These are phyloP conservation scores for Solanum medicagineum DNA, from an alignment of 257 asterid genomes.

Conservation along the genomic window DNA sequence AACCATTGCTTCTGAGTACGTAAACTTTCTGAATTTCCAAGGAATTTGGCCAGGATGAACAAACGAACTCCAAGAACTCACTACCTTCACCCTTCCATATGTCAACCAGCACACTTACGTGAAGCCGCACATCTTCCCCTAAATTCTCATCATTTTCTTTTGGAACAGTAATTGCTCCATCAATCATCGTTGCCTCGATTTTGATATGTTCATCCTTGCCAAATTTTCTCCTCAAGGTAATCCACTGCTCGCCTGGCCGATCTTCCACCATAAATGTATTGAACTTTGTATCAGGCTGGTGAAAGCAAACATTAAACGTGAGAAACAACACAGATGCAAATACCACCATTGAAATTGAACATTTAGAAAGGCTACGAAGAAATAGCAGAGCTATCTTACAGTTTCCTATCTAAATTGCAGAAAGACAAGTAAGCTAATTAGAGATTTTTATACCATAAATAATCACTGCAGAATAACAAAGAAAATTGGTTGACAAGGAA, in stretches of 20 bases:
- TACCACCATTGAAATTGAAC: background rate
- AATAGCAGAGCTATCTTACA: background rate
- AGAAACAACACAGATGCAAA: background rate
- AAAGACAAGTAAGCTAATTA: background rate
- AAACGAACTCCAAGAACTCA: slow-evolving; percentile 34
- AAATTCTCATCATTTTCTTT: slow-evolving; percentile 16
- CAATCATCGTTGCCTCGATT: slow-evolving; percentile 56
- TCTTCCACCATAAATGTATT: slow-evolving; percentile 33
- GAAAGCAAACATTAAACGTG: background rate
- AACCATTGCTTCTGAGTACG: slow-evolving; percentile 10
- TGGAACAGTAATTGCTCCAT: slow-evolving; percentile 16
- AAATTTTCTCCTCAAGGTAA: slow-evolving; percentile 26
- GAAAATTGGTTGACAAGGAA: background rate
- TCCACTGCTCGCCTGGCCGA: slow-evolving; percentile 43
- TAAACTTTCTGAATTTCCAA: slow-evolving; percentile 48
- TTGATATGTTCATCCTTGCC: slow-evolving; percentile 28
- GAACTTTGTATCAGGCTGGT: slow-evolving; percentile 23
- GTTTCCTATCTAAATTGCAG: background rate
- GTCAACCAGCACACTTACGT: slow-evolving; percentile 42
- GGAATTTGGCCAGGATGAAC: slow-evolving; percentile 50
- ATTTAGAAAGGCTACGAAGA: background rate
- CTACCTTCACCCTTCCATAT: slow-evolving; percentile 33
- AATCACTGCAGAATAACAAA: background rate
- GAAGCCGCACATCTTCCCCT: slow-evolving; percentile 23
- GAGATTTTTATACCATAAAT: background rate